Percentiles rank a stretch among this genome's conserved stretches.
Evolutionary conservation across 805 yeast genomes (phyloP).

Genomic region (Metschnikowia rubicola): DNA sequence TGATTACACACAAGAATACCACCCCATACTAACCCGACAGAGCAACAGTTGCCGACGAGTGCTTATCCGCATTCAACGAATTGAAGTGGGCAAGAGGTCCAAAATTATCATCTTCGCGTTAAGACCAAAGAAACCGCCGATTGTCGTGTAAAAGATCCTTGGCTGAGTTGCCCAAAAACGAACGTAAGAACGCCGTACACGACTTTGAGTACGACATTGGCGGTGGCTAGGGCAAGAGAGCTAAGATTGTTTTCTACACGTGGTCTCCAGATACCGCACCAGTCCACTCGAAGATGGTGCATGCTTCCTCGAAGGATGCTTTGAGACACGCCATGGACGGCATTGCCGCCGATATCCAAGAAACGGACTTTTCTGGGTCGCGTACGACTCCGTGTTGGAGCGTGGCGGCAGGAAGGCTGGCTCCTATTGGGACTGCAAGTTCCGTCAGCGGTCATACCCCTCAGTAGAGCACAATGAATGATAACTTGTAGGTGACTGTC

Average conservation of each 20-base stretch:
- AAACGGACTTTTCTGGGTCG: slow-evolving; percentile 95
- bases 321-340: slow-evolving; percentile 68
- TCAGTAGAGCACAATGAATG: slow-evolving; percentile 1
- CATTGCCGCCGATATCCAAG: slow-evolving; percentile 90
- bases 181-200: slow-evolving; percentile 93
- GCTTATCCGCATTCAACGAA: not conserved
- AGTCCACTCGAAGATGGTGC: slow-evolving; percentile 89
- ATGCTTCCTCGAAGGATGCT: too few relatives aligned
- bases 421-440: slow-evolving; percentile 24
- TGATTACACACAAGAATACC: too few relatives aligned
- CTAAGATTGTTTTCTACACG: slow-evolving; percentile 64
- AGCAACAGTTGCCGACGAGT: too few relatives aligned
- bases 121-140: slow-evolving; percentile 84
- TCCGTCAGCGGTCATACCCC: too few relatives aligned
- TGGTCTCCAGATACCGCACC: slow-evolving; percentile 39
- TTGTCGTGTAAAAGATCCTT: slow-evolving; percentile 86
- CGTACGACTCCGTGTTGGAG: slow-evolving; percentile 58
- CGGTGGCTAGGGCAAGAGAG: slow-evolving; percentile 91
- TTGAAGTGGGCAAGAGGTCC: slow-evolving; percentile 73
- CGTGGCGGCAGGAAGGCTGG: slow-evolving; percentile 66
- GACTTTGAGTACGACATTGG: slow-evolving; percentile 78
- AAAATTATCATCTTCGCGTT: slow-evolving; percentile 79
- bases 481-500: too few relatives aligned
- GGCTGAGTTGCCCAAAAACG: slow-evolving; percentile 88
- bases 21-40: too few relatives aligned